Evolutionary conservation across 208 protist species (phyloP), one percentile per base, ranked within the genome.

Genomic region (Leishmania aethiopica): DNA sequence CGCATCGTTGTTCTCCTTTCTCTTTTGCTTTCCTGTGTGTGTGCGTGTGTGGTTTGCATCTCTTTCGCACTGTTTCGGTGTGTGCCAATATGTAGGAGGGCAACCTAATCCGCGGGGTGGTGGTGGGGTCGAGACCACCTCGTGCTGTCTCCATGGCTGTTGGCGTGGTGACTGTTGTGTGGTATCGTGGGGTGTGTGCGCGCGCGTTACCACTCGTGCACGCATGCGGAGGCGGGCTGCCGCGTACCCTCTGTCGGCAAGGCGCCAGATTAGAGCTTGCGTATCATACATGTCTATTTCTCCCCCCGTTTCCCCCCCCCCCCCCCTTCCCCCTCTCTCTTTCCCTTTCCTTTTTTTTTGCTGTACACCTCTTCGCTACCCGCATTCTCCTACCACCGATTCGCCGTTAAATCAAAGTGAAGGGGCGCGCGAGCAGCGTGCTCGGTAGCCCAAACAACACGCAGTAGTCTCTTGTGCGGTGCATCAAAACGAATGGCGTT

Each of bases 401-500:
- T 53, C 45, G 22, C 6, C 28, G 11, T n/a, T 74, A 40, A 15
- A 10, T 25, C 10, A 19, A 53, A 19, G 28, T 35, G 11, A 15
- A 53, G 1, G 25, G 47, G 45, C 45, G 28, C 22, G 13, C 70
- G 32, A 17, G 11, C 28, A 19, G 70, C 45, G n/a, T 35, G 45
- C 47, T 45, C 42, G 19, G 17, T 35, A 25, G 45, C 40, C 5
- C 47, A 74, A 19, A 55, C 40, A 74, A 32, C 13, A 32, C 25
- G 22, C 37, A 13, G 70, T 55, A 1, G 22, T 62, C 28, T 79
- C 53, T 35, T 87, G 17, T 22, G 35, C 19, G 72, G 42, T 42
- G 13, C 4, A 59, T 19, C 0, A 59, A 51, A 15, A 35, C 69
- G 3, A 4, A 90, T 91, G 88, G 79, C 84, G 25, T 76, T 96